Percentiles rank a stretch among this genome's conserved stretches.
Conservation (phyloP, 2,329 filamentous ascomycete species). For the Colletotrichum shisoi region DNA sequence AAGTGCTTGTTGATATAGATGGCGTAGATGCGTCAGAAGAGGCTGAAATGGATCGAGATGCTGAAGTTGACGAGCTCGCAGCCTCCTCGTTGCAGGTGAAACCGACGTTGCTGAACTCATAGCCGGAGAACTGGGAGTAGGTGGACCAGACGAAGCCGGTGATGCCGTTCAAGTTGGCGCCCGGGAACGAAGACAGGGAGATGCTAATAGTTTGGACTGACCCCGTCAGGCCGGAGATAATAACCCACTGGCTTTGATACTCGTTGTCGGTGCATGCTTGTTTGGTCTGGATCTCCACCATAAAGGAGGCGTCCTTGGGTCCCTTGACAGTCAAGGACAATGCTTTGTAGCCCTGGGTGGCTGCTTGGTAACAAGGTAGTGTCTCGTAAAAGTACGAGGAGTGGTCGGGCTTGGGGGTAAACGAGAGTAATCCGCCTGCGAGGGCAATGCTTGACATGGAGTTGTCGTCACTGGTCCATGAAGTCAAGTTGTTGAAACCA, state of each 20-base stretch:
- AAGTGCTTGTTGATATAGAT: background rate
- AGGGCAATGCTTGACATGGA: constrained; percentile 54
- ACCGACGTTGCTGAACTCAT: constrained; percentile 27
- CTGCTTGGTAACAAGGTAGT: constrained; percentile 57
- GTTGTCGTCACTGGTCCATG: constrained; percentile 57
- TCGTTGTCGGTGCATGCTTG: constrained; percentile 53
- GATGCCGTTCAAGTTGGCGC: constrained; percentile 26
- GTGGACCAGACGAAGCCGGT: constrained; percentile 35
- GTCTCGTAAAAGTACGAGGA: constrained; percentile 65
- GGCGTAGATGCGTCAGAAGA: background rate
- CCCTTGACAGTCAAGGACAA: constrained; percentile 44
- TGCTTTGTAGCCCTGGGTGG: constrained; percentile 58
- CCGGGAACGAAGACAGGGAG: constrained; percentile 50
- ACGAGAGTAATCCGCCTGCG: constrained; percentile 55
- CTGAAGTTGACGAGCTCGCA: background rate
- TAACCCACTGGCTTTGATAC: constrained; percentile 55
- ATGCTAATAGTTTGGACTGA: constrained; percentile 59
- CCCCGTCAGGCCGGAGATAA: constrained; percentile 59
- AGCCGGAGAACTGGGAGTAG: constrained; percentile 21
- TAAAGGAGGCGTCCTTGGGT: constrained; percentile 36
- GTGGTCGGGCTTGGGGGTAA: constrained; percentile 53
- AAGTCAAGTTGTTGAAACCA: constrained; percentile 46
- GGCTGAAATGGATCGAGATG: constrained; percentile 6
- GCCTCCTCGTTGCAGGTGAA: constrained; percentile 23
- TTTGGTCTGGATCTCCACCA: constrained; percentile 47